Base-by-base conservation (phyloP, 306 rosid genomes). In the Gillenia trifoliata region DNA sequence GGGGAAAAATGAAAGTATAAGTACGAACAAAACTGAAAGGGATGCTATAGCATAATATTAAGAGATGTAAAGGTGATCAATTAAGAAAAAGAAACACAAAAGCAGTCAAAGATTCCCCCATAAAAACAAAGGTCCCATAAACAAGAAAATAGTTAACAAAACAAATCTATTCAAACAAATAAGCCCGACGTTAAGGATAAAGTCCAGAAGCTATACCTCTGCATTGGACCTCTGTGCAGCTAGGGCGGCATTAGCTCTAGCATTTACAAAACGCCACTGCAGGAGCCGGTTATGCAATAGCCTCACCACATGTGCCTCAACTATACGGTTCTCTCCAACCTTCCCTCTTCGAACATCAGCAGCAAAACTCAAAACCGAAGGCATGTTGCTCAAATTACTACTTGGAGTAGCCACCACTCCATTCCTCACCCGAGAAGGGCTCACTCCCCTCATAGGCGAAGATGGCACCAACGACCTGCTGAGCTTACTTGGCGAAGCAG, bases 241-340 rank as follows among this genome's bases (percentile, higher is more conserved):
- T 60, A 87, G 87, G 15, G 93, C 55, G 82, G 83, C 73, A 79
- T 84, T 87, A 63, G 89, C 89, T 76, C 89, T 90, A 54, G 97
- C 97, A 74, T 95, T 92, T 22, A 83, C 88, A 28, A 92, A 90
- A 56, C 97, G 90, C 97, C 97, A 92, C 80, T 95, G 99, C 81
- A 95, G 66, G 52, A 84, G 84, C 82, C 97, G 84, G 77, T 95
- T 92, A 83, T 92, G 84, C 30, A 88, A 66, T 23, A 92, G 89
- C 87, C 96, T 95, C 83, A 92, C 74, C 31, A 69, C 77, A 85
- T 90, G 93, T 10, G 92, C 97, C 59, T 90, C 95, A 20, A 50
- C 81, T 13, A 89, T 71, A 64, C 87, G 79, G 50, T 72, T 83
- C 83, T 85, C 98, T 83, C 92, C 96, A 15, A 82, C 75, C 84